These are phyloP conservation scores for Fraxinus sp. DNA, from an alignment of 305 asterid genomes.

Conservation along the genomic window DNA sequence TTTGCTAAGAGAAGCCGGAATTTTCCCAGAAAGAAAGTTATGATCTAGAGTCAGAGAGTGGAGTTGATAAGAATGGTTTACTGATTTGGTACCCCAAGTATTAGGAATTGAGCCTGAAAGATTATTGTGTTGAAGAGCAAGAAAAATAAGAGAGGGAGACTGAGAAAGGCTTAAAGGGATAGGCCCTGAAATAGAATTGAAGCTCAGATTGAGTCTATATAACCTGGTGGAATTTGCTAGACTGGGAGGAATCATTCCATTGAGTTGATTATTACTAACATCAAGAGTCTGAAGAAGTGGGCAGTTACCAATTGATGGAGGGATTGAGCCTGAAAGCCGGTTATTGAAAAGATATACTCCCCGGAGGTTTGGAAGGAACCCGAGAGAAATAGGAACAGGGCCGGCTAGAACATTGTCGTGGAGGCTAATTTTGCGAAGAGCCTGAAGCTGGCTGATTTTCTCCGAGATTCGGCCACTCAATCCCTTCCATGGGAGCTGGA, in stretches of 20 bases:
- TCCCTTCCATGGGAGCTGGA: constrained; percentile 73
- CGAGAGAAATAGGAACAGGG: constrained; percentile 53
- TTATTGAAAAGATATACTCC: constrained; percentile 83
- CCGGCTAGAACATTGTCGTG: constrained; percentile 75
- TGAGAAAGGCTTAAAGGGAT: constrained; percentile 62
- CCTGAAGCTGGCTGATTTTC: constrained; percentile 59
- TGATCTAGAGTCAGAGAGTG: constrained; percentile 47
- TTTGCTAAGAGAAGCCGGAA: constrained; percentile 54
- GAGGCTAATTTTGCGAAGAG: constrained; percentile 74
- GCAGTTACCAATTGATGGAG: constrained; percentile 61
- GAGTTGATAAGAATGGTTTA: constrained; percentile 42
- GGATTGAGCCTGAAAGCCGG: constrained; percentile 72
- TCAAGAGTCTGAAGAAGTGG: constrained; percentile 69
- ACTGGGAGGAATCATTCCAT: constrained; percentile 55
- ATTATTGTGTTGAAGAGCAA: constrained; percentile 66
- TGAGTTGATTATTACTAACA: constrained; percentile 66
- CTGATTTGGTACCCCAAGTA: constrained; percentile 43
- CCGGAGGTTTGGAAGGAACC: constrained; percentile 62
- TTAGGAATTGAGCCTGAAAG: constrained; percentile 62
- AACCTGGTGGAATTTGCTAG: constrained; percentile 64
- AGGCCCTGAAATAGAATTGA: constrained; percentile 61
- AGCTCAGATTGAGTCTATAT: constrained; percentile 71
- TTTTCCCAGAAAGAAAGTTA: constrained; percentile 52
- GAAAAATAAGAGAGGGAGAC: constrained; percentile 62
- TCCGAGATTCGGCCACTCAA: constrained; percentile 77